Evolutionary conservation across 208 protist species (phyloP).

Genomic region (Tritrichomonas foetus): DNA sequence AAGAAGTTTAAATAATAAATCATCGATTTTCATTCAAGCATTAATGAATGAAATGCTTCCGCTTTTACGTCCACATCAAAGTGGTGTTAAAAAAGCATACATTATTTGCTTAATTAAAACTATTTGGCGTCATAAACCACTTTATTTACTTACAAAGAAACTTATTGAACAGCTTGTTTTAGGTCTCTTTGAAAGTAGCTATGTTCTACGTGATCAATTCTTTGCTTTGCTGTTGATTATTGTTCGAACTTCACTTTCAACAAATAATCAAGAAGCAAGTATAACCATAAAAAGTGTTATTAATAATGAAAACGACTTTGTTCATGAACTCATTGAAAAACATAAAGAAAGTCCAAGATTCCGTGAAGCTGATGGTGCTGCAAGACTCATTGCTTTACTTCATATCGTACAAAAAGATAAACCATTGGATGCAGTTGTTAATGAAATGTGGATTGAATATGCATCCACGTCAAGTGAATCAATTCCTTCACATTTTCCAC

Average conservation of each 20-base stretch:
- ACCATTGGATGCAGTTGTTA: not conserved
- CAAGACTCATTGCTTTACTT: not conserved
- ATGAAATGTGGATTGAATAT: not conserved
- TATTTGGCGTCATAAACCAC: not conserved
- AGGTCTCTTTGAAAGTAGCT: not conserved
- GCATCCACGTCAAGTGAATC: no score
- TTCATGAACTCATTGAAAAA: not conserved
- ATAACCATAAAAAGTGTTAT: not conserved
- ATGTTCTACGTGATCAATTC: not conserved
- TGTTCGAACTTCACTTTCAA: not conserved
- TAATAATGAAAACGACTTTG: not conserved
- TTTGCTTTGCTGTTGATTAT: not conserved
- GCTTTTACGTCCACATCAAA: not conserved
- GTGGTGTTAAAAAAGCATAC: not conserved
- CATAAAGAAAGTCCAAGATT: not conserved
- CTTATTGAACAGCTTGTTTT: not conserved
- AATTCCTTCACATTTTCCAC: not conserved
- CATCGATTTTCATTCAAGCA: not conserved
- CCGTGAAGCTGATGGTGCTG: slow-evolving; percentile 13
- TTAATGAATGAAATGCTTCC: not conserved
- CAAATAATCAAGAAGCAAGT: not conserved
- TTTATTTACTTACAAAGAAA: not conserved
- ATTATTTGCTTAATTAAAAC: not conserved
- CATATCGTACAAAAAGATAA: not conserved
- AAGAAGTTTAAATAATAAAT: not conserved